Percentiles rank a stretch among this genome's conserved stretches.
Evolutionary conservation across 129 eudicot genomes (phyloP).

Genomic region (Calendula officinalis): DNA sequence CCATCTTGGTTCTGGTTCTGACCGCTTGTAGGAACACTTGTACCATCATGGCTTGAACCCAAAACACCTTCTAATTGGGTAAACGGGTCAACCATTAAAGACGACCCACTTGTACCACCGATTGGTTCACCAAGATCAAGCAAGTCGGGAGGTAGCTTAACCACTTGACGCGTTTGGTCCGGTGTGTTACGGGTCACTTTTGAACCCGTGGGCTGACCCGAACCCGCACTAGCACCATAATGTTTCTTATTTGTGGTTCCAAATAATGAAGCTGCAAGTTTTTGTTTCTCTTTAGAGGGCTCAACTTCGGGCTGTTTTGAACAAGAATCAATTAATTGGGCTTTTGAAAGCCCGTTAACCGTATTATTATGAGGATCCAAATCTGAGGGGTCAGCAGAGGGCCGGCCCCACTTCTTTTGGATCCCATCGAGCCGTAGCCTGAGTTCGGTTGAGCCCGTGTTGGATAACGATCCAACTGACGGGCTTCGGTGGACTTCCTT

Average conservation of each 20-base stretch:
- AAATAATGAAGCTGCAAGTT: constrained; percentile 83
- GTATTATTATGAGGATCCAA: constrained; percentile 40
- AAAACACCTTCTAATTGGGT: constrained; percentile 83
- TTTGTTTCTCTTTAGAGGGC: constrained; percentile 75
- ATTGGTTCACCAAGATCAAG: constrained; percentile 80
- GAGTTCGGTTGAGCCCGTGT: constrained; percentile 55
- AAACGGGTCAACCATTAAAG: constrained; percentile 60
- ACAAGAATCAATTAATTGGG: constrained; percentile 39
- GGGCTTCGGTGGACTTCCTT: constrained; percentile 21
- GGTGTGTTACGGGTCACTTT: constrained; percentile 3
- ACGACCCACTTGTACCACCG: constrained; percentile 20
- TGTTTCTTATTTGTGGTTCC: constrained; percentile 59
- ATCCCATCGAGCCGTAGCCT: constrained; percentile 92
- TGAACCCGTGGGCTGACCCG: constrained; percentile 36
- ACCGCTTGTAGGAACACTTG: constrained; percentile 43
- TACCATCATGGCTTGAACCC: constrained; percentile 49
- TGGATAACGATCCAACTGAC: constrained; percentile 42
- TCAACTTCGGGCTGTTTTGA: constrained; percentile 49
- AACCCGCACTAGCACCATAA: constrained; percentile 43
- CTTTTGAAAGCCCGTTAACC: constrained; percentile 37
- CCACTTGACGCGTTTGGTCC: constrained; percentile 23
- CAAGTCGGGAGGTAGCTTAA: constrained; percentile 66
- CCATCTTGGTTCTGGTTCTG: constrained; percentile 34
- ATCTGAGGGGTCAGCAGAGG: constrained; percentile 65
- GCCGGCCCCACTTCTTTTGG: constrained; percentile 94